A percentile compares a stretch with the other conserved stretches of the same genome.
Evolutionary conservation across 306 rosid species (phyloP).

Genomic region (Begonia peltatifolia): DNA sequence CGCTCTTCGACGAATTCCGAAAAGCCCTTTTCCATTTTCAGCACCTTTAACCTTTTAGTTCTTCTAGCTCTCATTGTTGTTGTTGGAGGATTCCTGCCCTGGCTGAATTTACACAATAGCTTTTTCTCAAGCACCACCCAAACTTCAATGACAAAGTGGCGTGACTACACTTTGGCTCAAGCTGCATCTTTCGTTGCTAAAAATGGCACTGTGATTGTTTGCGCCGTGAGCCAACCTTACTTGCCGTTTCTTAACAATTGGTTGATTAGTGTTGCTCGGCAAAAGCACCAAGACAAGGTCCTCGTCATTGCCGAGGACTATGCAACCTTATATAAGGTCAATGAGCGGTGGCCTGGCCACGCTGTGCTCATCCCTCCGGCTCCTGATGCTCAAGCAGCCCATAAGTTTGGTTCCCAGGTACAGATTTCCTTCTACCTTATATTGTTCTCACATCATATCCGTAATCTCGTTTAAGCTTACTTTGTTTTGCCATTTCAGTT

Average conservation of each 20-base stretch:
- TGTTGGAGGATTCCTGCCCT: constrained; percentile 57
- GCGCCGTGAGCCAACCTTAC: constrained; percentile 87
- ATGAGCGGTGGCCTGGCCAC: constrained; percentile 91
- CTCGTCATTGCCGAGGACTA: constrained; percentile 97
- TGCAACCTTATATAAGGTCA: constrained; percentile 57
- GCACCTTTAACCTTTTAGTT: constrained; percentile 30
- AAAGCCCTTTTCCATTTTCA: constrained; percentile 44
- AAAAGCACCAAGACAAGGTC: constrained; percentile 72
- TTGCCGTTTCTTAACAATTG: constrained; percentile 85
- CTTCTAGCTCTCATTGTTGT: constrained; percentile 43
- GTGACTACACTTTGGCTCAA: constrained; percentile 49
- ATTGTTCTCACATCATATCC: too few relatives aligned
- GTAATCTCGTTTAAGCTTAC: too few relatives aligned
- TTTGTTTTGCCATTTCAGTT: not conserved
- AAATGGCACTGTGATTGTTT: constrained; percentile 80
- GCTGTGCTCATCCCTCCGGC: constrained; percentile 90
- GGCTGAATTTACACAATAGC: constrained; percentile 39
- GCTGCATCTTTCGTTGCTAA: constrained; percentile 64
- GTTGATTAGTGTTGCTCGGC: constrained; percentile 72
- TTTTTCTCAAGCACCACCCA: constrained; percentile 28
- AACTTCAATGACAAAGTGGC: constrained; percentile 44
- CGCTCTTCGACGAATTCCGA: constrained; percentile 40
- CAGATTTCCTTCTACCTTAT: not conserved
- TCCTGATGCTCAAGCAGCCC: constrained; percentile 72
- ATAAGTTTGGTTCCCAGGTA: constrained; percentile 93